These are phyloP conservation scores for Clonostachys solani DNA, from an alignment of 2,329 filamentous ascomycete species.

Conservation along the genomic window DNA sequence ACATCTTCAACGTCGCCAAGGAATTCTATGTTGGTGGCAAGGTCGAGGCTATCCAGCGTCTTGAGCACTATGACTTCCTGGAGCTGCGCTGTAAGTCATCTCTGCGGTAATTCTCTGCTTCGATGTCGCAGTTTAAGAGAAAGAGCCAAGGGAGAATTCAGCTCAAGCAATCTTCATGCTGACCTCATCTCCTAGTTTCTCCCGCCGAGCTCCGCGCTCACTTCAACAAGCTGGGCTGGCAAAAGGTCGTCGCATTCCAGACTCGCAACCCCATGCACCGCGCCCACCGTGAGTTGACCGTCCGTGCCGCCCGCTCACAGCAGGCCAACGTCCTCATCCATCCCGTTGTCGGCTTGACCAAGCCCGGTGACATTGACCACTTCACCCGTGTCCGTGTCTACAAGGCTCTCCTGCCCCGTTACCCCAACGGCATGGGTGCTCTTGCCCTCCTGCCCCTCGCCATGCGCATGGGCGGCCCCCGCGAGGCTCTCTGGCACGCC, in stretches of 20 bases:
- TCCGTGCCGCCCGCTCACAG: slow-evolving; percentile 90
- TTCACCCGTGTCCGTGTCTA: slow-evolving; percentile 99
- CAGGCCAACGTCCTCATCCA: slow-evolving; percentile 99
- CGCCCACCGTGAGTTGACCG: slow-evolving; percentile 95
- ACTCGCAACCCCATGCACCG: slow-evolving; percentile 99
- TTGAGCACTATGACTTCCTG: slow-evolving; percentile 99
- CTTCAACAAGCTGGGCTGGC: slow-evolving; percentile 99
- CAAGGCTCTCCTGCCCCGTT: slow-evolving; percentile 91
- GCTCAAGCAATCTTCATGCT: background rate
- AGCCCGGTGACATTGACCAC: slow-evolving; percentile 99
- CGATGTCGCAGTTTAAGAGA: no score
- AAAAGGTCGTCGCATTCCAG: slow-evolving; percentile 97
- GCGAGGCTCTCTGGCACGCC: slow-evolving; percentile 98
- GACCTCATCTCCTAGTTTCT: slow-evolving; percentile 56
- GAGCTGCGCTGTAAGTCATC: slow-evolving; percentile 75
- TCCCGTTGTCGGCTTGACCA: slow-evolving; percentile 96
- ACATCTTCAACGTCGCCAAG: slow-evolving; percentile 74
- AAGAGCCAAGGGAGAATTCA: background rate
- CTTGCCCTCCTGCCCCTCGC: slow-evolving; percentile 91
- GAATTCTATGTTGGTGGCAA: slow-evolving; percentile 96
- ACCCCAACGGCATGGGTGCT: slow-evolving; percentile 98
- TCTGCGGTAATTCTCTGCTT: background rate
- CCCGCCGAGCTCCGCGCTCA: slow-evolving; percentile 91
- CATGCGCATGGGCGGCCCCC: slow-evolving; percentile 98
- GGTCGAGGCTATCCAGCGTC: slow-evolving; percentile 88